These are phyloP conservation scores for Aureobasidium mangrovei DNA, from an alignment of 2,329 filamentous ascomycete species.

Conservation along the genomic window DNA sequence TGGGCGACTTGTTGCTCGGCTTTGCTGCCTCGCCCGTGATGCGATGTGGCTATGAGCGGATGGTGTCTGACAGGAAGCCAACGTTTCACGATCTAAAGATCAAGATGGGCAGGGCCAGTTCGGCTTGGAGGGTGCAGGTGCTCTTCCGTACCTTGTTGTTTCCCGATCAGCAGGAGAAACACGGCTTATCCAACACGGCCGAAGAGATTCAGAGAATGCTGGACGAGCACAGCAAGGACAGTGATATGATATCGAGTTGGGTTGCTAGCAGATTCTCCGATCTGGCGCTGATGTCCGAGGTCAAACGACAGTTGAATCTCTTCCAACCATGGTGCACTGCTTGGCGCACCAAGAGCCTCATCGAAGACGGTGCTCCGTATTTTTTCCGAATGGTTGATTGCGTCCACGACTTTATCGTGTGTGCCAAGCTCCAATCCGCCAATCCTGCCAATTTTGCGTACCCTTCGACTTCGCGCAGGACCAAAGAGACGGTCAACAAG, in stretches of 20 bases:
- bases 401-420: background rate
- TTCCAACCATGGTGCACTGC: conserved; percentile 17
- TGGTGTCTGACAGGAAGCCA: background rate
- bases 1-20: conserved; percentile 22
- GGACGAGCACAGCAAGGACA: conserved; percentile 21
- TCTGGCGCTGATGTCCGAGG: conserved; percentile 21
- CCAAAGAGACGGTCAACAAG: conserved; percentile 35
- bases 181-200: conserved; percentile 18
- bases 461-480: conserved; percentile 41
- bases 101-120: conserved; percentile 1
- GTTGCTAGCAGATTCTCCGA: conserved; percentile 21
- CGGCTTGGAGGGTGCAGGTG: conserved; percentile 4
- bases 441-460: conserved; percentile 37
- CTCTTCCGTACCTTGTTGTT: conserved; percentile 10
- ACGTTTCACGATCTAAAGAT: background rate
- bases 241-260: conserved; percentile 20
- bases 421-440: background rate
- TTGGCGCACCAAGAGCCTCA: conserved; percentile 5
- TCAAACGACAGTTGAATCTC: conserved; percentile 15
- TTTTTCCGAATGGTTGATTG: conserved; percentile 5
- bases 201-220: conserved; percentile 24
- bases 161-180: conserved; percentile 14
- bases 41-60: conserved; percentile 20
- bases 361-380: background rate
- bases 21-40: conserved; percentile 35